Percentiles rank a stretch among this genome's conserved stretches.
phyloP scores from a whole-genome alignment of 129 eudicot species.

The Logfia minima region DNA sequence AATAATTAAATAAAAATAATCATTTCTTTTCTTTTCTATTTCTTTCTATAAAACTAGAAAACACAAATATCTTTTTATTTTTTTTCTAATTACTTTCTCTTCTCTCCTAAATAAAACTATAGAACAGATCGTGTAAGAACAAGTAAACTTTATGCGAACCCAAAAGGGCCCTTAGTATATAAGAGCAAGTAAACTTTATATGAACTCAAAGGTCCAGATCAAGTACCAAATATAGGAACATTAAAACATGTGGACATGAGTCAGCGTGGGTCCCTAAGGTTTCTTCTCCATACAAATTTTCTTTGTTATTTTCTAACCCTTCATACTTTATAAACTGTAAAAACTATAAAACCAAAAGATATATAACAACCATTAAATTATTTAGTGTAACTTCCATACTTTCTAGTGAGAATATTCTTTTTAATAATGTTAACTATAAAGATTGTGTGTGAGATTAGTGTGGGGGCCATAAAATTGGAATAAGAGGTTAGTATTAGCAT shows the following conservation, averaged over 20 bases:
- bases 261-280: slow-evolving; percentile 46
- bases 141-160: too few species aligned
- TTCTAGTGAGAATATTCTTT: slow-evolving; percentile 28
- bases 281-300: slow-evolving; percentile 1
- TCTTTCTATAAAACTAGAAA: too few species aligned
- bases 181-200: slow-evolving; percentile 32
- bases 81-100: too few species aligned
- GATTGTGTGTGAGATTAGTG: slow-evolving; percentile 27
- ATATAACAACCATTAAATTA: slow-evolving; percentile 19
- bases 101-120: too few species aligned
- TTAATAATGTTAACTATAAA: slow-evolving; percentile 20
- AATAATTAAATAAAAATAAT: too few species aligned
- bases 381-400: slow-evolving; percentile 19
- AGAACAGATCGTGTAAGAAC: too few species aligned
- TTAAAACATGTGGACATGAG: slow-evolving; percentile 55
- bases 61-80: too few species aligned
- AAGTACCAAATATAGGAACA: slow-evolving; percentile 35
- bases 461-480: slow-evolving; percentile 38
- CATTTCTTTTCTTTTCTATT: too few species aligned
- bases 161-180: not conserved
- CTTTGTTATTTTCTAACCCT: not conserved
- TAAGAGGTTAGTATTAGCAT: slow-evolving; percentile 29
- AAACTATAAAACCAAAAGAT: not conserved
- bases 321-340: not conserved
- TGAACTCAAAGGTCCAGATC: slow-evolving; percentile 26